Evolutionary conservation across 2,329 filamentous ascomycete genomes (phyloP).

Genomic region (Talaromyces sp.): DNA sequence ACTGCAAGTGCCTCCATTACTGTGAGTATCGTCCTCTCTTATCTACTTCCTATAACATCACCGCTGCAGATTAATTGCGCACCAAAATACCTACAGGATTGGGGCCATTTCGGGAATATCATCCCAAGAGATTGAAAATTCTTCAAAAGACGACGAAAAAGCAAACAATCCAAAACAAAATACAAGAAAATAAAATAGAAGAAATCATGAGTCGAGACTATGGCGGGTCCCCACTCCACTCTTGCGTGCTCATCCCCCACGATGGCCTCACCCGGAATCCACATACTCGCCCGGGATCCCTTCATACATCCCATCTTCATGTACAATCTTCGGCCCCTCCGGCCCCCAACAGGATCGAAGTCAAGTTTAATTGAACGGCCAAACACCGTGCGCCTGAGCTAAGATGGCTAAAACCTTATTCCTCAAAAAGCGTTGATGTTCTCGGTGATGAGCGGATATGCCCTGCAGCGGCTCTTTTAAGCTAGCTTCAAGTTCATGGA

Average conservation of each 20-base stretch:
- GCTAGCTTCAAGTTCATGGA: neutral
- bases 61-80: too few species aligned
- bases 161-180: too few species aligned
- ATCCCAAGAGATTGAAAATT: too few species aligned
- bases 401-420: neutral
- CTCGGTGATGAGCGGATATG: neutral
- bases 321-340: neutral
- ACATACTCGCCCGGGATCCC: neutral
- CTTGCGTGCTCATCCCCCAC: constrained; percentile 16
- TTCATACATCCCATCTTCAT: neutral
- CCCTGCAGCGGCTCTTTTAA: neutral
- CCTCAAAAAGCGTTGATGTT: neutral
- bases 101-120: too few species aligned
- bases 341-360: neutral
- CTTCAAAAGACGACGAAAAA: neutral
- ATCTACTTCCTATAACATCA: too few species aligned
- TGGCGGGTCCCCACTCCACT: neutral
- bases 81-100: too few species aligned
- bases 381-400: too few species aligned
- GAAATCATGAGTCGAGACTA: neutral
- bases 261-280: constrained; percentile 15
- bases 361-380: neutral
- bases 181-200: too few species aligned
- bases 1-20: neutral
- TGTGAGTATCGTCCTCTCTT: too few species aligned